Base-by-base conservation (phyloP, 305 asterid genomes). In the Solanum hybrid region DNA sequence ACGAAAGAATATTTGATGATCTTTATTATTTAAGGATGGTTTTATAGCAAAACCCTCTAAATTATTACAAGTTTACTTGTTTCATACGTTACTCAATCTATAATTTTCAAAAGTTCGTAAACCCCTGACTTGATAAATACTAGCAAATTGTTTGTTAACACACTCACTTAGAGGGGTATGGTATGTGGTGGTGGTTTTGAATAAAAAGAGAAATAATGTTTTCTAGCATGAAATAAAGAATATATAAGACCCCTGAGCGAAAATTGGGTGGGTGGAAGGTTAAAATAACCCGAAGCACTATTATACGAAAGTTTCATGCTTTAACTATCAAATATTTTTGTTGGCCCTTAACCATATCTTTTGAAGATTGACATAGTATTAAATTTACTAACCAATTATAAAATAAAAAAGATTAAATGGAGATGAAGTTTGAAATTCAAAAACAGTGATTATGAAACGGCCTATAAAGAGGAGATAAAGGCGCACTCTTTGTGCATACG, bases 371-470 rank as follows among this genome's bases (percentile, higher is more conserved):
- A 71, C 77, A 71, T 11, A 24, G 14, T 69, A 66, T 66, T 66
- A n/a, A 66, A 66, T 56, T 56, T 56, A 56, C 24, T 56, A 7
- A 17, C 26, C 2, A 60, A 60, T 20, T 56, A 56, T 17, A 16
- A 56, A 56, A 60, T 60, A 22, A 64, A 22, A 7, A 64, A 22
- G 26, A 69, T 69, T 24, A 71, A 71, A 26, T 71, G 35, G 3
- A 27, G 10, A 91, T 91, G 82, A 20, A 87, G 85, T 92, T 93
- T 92, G 92, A 92, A 92, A 92, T 92, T 95, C 89, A 89, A 94
- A 93, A 93, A 34, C 51, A 34, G 76, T 77, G 75, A 32, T 12
- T n/a, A 51, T 27, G 72, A 46, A 51, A 56, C 87, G 75, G 7
- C 31, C 13, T 85, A 56, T 60, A 85, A 85, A 85, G 76, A 31